phyloP scores from a whole-genome alignment of 805 yeast species.

The Candida golubevii region DNA sequence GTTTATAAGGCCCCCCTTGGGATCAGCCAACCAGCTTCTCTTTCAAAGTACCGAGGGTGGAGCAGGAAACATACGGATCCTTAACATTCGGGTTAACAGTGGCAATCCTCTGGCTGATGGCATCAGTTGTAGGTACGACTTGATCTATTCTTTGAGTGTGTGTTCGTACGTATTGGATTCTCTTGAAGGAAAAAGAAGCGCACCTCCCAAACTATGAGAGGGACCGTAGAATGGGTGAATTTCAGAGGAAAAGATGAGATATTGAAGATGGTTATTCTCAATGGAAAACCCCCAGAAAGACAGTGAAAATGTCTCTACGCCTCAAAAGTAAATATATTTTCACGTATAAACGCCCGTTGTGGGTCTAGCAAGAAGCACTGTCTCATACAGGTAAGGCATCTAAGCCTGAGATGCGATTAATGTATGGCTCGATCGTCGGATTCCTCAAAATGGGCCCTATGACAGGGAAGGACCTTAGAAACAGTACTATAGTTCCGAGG shows the following conservation, averaged over 20 bases:
- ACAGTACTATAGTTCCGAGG: constrained; percentile 82
- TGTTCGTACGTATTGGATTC: constrained; percentile 11
- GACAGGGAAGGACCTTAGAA: constrained; percentile 80
- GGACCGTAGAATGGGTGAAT: too few relatives aligned
- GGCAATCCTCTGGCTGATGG: constrained; percentile 2
- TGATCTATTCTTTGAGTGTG: constrained; percentile 14
- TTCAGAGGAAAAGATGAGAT: too few relatives aligned
- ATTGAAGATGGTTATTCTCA: too few relatives aligned
- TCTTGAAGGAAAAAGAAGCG: background rate
- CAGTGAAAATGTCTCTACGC: too few relatives aligned
- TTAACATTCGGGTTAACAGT: background rate
- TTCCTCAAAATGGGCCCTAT: constrained; percentile 81
- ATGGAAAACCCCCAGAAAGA: too few relatives aligned
- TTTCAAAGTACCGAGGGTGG: background rate
- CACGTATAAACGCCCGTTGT: background rate
- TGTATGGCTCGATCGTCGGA: constrained; percentile 75
- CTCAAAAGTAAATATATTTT: background rate
- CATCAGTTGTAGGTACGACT: constrained; percentile 11
- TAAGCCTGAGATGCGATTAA: constrained; percentile 41
- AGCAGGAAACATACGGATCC: background rate
- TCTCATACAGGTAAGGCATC: constrained; percentile 35
- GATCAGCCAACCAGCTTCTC: constrained; percentile 2
- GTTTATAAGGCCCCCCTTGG: constrained; percentile 9
- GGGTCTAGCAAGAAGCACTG: too few relatives aligned
- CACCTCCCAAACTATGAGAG: too few relatives aligned